Conservation (phyloP, 495 filamentous ascomycete species). For the Aspergillus affinis region DNA sequence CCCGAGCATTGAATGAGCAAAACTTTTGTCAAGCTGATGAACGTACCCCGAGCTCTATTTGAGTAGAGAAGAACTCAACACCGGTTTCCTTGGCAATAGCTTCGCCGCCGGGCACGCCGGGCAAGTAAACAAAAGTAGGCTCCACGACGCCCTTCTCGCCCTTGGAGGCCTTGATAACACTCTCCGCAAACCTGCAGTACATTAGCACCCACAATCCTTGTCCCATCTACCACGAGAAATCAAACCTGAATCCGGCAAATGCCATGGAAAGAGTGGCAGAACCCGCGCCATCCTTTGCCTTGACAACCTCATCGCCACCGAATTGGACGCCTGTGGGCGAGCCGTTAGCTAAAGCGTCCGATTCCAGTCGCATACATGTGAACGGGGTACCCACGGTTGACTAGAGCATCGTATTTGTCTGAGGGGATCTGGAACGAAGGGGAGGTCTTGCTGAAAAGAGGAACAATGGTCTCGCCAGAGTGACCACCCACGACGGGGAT, state of each 20-base stretch:
- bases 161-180: constrained; percentile 80
- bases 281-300: constrained; percentile 94
- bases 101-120: constrained; percentile 83
- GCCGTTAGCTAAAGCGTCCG: not conserved
- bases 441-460: constrained; percentile 88
- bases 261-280: constrained; percentile 98
- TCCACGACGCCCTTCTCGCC: constrained; percentile 91
- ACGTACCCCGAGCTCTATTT: constrained; percentile 90
- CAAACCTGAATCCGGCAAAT: constrained; percentile 87
- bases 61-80: constrained; percentile 92
- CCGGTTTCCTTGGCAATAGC: constrained; percentile 78
- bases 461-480: constrained; percentile 96
- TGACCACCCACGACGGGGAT: constrained; percentile 96
- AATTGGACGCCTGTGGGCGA: constrained; percentile 75
- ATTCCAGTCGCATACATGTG: not conserved
- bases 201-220: constrained; percentile 25
- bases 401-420: constrained; percentile 81
- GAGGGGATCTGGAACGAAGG: constrained; percentile 76
- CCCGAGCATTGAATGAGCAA: not conserved
- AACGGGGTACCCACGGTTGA: constrained; percentile 65
- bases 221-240: constrained; percentile 6
- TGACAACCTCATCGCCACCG: constrained; percentile 96
- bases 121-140: constrained; percentile 92
- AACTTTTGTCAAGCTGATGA: constrained; percentile 2
- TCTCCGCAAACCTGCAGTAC: constrained; percentile 77